A percentile compares a stretch with the other conserved stretches of the same genome.
Evolutionary conservation across 768 basidiomycete species (phyloP).

Genomic region (Russula ochroleuca): DNA sequence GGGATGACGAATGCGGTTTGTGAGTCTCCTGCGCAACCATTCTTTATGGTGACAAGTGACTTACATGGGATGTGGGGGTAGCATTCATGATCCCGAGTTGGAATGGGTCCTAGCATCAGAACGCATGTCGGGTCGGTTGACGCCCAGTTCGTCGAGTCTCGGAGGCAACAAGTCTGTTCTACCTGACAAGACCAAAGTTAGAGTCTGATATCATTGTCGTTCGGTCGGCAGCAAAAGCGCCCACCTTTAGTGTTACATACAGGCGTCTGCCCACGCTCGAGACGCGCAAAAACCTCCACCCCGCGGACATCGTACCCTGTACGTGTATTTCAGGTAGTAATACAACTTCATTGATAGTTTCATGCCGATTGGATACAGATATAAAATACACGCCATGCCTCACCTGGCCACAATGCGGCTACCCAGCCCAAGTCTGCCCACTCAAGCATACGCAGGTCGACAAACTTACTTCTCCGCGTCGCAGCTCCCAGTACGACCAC

Average conservation of each 20-base stretch:
- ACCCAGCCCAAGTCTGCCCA: background rate
- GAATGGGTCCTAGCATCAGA: slow-evolving; percentile 1
- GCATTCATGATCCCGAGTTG: slow-evolving; percentile 16
- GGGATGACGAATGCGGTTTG: slow-evolving; percentile 15
- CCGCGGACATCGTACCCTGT: slow-evolving; percentile 1
- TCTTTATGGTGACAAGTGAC: background rate
- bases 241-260: slow-evolving; percentile 14
- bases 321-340: background rate
- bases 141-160: slow-evolving; percentile 10
- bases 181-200: no score
- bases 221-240: slow-evolving; percentile 4
- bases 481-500: no score
- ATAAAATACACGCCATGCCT: slow-evolving; percentile 13
- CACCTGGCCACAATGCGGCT: slow-evolving; percentile 14
- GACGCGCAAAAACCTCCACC: slow-evolving; percentile 1
- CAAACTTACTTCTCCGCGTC: background rate
- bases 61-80: background rate
- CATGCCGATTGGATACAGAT: background rate
- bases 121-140: slow-evolving; percentile 6
- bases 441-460: slow-evolving; percentile 19
- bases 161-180: no score
- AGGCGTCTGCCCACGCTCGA: slow-evolving; percentile 2
- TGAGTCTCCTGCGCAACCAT: background rate
- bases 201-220: no score
- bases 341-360: background rate